Evolutionary conservation across 2,329 filamentous ascomycete species (phyloP).

Genomic region (Fusarium nodosum): DNA sequence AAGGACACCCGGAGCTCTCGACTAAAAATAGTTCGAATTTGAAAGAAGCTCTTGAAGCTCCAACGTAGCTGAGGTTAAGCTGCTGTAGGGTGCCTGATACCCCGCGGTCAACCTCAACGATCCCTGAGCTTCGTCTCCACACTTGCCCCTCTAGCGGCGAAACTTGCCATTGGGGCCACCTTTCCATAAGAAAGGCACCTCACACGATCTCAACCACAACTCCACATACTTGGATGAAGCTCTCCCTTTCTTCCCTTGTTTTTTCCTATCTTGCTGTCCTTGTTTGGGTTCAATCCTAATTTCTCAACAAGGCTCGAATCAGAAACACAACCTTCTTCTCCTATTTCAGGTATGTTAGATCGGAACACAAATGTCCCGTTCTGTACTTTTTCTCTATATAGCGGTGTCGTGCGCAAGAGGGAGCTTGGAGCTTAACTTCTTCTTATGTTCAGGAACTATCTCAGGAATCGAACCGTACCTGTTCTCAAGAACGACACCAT

Average conservation of each 20-base stretch:
- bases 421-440: slow-evolving; percentile 32
- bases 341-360: slow-evolving; percentile 44
- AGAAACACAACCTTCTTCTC: slow-evolving; percentile 12
- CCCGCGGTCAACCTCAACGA: slow-evolving; percentile 44
- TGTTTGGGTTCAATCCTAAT: slow-evolving; percentile 40
- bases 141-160: slow-evolving; percentile 43
- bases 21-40: slow-evolving; percentile 8
- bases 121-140: slow-evolving; percentile 48
- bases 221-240: slow-evolving; percentile 45
- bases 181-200: slow-evolving; percentile 52
- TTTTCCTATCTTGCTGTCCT: slow-evolving; percentile 35
- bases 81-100: slow-evolving; percentile 34
- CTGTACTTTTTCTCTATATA: slow-evolving; percentile 16
- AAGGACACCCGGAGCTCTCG: neutral
- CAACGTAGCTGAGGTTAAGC: slow-evolving; percentile 8
- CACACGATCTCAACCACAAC: slow-evolving; percentile 46
- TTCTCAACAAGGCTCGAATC: slow-evolving; percentile 43
- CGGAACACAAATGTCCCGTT: slow-evolving; percentile 1
- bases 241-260: slow-evolving; percentile 31
- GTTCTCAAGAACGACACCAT: no score
- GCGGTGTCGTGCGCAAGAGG: slow-evolving; percentile 39
- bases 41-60: slow-evolving; percentile 17
- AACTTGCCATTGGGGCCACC: slow-evolving; percentile 52
- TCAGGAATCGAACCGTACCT: neutral
- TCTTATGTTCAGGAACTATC: neutral